Base-by-base conservation (phyloP, 352 stramenopile genomes). In the Pythium aquatile region DNA sequence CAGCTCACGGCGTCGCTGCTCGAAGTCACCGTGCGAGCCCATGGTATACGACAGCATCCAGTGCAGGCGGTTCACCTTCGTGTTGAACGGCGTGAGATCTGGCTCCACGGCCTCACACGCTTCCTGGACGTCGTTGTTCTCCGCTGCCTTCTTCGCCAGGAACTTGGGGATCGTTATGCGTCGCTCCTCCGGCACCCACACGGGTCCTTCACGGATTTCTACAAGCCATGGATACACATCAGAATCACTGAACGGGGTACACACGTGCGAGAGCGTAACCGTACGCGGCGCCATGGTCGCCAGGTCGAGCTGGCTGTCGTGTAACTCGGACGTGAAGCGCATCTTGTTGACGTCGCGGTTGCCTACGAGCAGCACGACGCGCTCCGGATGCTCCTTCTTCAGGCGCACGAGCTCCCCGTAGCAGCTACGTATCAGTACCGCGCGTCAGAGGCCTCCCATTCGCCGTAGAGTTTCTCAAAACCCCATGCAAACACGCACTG, bases 341-440 rank as follows among this genome's bases (percentile, higher is more conserved):
- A 98, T 87, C 70, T 98, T 98, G 77, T 98, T 98, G 54, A 97
- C 81, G 74, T 98, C 93, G 54, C 93, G 88, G 66, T 98, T 98
- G 13, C 93, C 93, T 42, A 96, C 93, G 49, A 98, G 82, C 49
- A 98, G 74, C 72, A 96, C 84, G 14, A 98, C 92, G 52, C 88
- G 88, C 33, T 95, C 78, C 0, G 87, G 90, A 70, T 98, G 84
- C 32, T 78, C 69, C 60, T 87, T 78, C 74, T 97, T 97, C 8
- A 98, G 76, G 3, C 72, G 75, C 44, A 97, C 76, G 29, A 98
- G 79, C 65, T 93, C 72, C 47, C 85, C 78, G 44, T 93, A 93
- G 69, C 84, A 93, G 51, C 83, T 74, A 48, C 30, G 33, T 10
- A 62, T 24, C n/a, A 16, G 4, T 51, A 17, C 39, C 10, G 29